Evolutionary conservation across 148 eudicot species (phyloP), one percentile per base, ranked within the genome.

Genomic region (Gaultheria prostrata): DNA sequence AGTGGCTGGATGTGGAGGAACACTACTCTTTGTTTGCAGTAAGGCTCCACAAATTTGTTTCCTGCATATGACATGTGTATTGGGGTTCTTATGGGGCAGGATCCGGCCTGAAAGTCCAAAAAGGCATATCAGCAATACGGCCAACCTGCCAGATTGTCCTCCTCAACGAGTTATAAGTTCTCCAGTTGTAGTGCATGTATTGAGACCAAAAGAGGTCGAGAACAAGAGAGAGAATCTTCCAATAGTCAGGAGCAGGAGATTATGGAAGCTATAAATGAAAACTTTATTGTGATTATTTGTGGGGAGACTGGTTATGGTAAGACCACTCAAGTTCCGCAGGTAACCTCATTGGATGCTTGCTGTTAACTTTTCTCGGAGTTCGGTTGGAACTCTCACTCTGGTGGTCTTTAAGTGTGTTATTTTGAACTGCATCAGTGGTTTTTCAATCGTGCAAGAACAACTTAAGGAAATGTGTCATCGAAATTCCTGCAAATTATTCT

Each of bases 251-350:
- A 97, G 88, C 99, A 95, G 84, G 99, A 97, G 90, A 90, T 97
- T 79, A 95, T 97, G 99, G 98, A 97, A 91, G 94, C 96, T 80
- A 95, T 97, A 83, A 94, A 92, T 85, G 91, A 87, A 80, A 90
- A 85, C 87, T n/a, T n/a, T n/a, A n/a, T n/a, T 84, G 92, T 95
- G 70, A 92, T 95, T 83, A 91, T 97, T 80, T 90, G 96, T 85
- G 99, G 99, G 81, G 94, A 91, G 83, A 97, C 99, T 82, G 99
- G 99, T 14, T 97, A 95, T 85, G 97, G 99, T 49, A 93, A 97
- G 85, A 97, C 99, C 28, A 97, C 99, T 30, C 99, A 97, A 92
- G 94, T 97, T 79, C 99, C 99, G 6, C 98, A 97, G 95, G 97
- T 91, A 67, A 73, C 89, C 50, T 76, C 73, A 49, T 72, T 69